Evolutionary conservation across 768 basidiomycete species (phyloP).

Genomic region (Termitomyces titanicus): DNA sequence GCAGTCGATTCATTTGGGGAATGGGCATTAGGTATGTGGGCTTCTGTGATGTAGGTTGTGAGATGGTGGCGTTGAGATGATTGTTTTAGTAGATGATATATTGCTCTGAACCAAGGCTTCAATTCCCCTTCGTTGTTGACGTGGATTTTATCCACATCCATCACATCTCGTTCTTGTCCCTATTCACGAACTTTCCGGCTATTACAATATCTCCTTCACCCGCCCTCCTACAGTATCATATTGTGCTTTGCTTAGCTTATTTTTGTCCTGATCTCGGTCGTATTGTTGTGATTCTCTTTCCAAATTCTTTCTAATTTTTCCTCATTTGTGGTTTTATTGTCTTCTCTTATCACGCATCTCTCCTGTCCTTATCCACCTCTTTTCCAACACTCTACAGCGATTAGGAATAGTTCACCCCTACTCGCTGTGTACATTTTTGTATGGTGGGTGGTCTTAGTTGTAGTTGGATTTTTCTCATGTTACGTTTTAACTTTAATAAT

Average conservation of each 20-base stretch:
- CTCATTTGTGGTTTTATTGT: neutral
- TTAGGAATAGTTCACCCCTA: neutral
- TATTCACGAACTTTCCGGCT: neutral
- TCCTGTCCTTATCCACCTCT: neutral
- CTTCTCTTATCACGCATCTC: neutral
- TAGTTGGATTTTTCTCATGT: neutral
- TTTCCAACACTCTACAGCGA: neutral
- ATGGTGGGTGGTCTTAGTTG: neutral
- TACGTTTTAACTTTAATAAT: neutral
- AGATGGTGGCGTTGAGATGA: neutral
- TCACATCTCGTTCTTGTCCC: neutral
- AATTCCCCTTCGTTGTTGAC: neutral
- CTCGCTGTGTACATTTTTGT: neutral
- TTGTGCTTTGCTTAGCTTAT: conserved; percentile 4
- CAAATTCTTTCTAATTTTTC: neutral
- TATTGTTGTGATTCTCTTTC: neutral
- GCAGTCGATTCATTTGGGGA: conserved; percentile 42
- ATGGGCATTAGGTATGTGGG: conserved; percentile 7
- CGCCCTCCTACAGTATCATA: neutral
- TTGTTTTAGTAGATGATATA: neutral
- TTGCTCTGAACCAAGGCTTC: neutral
- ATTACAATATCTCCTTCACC: neutral
- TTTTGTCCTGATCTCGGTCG: neutral
- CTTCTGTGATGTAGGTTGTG: neutral
- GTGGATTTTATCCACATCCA: neutral